Percentiles rank a stretch among this genome's conserved stretches.
These are phyloP conservation scores for Fraxinus velutina DNA, from an alignment of 305 asterid species.

Conservation along the genomic window DNA sequence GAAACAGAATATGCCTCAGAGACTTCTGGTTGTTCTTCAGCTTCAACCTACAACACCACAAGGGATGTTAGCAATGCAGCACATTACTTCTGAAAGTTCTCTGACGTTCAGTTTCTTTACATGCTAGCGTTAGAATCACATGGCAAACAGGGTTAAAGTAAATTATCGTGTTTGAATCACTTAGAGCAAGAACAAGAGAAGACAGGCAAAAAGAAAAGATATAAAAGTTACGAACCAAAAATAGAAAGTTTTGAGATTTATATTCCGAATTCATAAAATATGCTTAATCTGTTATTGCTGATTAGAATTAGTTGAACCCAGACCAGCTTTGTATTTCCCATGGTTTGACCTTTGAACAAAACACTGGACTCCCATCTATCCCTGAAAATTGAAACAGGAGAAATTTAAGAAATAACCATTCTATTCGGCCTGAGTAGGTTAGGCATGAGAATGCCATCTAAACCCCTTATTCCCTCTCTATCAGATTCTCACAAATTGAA, in stretches of 20 bases:
- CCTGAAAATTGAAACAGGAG: neutral
- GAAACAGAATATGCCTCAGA: slow-evolving; percentile 82
- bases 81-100: neutral
- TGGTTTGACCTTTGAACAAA: neutral
- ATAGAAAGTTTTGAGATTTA: neutral
- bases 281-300: neutral
- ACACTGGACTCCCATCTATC: neutral
- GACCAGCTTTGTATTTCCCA: neutral
- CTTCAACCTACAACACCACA: slow-evolving; percentile 69
- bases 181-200: neutral
- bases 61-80: slow-evolving; percentile 20
- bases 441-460: neutral
- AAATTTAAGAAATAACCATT: neutral
- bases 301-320: neutral
- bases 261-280: neutral
- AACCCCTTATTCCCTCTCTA: neutral
- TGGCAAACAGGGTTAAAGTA: neutral
- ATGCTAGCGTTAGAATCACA: neutral
- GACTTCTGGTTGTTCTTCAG: slow-evolving; percentile 95
- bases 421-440: neutral
- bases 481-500: neutral
- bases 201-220: neutral
- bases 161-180: neutral
- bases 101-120: neutral
- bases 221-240: neutral